Conservation (phyloP, 2,329 filamentous ascomycete genomes). For the Metarhizium brunneum region DNA sequence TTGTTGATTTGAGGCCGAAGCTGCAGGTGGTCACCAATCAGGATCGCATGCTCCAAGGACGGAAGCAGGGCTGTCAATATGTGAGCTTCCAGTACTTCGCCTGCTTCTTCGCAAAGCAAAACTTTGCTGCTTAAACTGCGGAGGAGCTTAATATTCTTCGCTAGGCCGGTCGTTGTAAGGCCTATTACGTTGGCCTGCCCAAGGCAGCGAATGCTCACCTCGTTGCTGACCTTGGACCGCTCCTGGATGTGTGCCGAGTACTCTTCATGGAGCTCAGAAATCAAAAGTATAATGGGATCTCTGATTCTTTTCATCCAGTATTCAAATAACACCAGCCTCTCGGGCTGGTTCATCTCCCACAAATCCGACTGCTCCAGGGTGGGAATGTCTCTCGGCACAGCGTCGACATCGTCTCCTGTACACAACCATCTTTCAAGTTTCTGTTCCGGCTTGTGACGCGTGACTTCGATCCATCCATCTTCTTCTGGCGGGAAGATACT, state of each 20-base stretch:
- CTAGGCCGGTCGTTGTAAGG: slow-evolving; percentile 50
- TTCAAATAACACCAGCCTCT: background rate
- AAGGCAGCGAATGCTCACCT: slow-evolving; percentile 21
- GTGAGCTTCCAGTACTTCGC: slow-evolving; percentile 58
- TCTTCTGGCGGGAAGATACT: background rate
- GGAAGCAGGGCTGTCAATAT: slow-evolving; percentile 50
- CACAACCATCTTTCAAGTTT: slow-evolving; percentile 1
- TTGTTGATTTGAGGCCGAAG: slow-evolving; percentile 50
- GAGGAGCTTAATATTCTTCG: slow-evolving; percentile 39
- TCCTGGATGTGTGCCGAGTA: slow-evolving; percentile 1
- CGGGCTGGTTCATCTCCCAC: background rate
- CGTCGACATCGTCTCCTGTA: background rate
- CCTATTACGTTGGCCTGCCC: slow-evolving; percentile 40
- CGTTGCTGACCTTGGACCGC: slow-evolving; percentile 7
- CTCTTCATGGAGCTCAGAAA: background rate
- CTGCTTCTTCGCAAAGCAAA: slow-evolving; percentile 59
- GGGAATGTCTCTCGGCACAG: background rate
- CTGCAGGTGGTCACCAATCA: slow-evolving; percentile 56
- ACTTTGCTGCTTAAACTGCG: slow-evolving; percentile 42
- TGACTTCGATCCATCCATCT: slow-evolving; percentile 1
- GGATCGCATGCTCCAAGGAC: slow-evolving; percentile 49
- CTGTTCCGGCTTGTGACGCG: background rate
- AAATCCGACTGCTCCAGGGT: background rate
- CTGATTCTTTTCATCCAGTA: background rate
- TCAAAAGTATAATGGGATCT: background rate